These are phyloP conservation scores for Aspergillus bombycis DNA, from an alignment of 2,329 filamentous ascomycete species.

Conservation along the genomic window DNA sequence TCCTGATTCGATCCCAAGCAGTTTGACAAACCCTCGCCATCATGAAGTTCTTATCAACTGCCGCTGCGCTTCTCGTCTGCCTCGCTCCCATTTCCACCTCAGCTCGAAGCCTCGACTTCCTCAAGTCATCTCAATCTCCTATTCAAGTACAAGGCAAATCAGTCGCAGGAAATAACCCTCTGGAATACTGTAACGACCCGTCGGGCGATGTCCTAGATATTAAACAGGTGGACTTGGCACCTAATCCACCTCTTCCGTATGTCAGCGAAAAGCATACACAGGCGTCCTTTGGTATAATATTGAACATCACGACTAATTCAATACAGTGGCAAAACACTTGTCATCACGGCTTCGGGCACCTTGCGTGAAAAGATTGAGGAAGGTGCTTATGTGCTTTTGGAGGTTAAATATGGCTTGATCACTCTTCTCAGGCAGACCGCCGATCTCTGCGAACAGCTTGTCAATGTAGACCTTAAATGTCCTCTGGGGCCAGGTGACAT, in stretches of 20 bases:
- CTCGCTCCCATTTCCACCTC: slow-evolving; percentile 50
- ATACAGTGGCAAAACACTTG: slow-evolving; percentile 72
- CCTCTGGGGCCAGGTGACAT: slow-evolving; percentile 80
- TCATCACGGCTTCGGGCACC: slow-evolving; percentile 77
- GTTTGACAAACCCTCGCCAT: slow-evolving; percentile 9
- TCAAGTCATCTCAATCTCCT: slow-evolving; percentile 54
- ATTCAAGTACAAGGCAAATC: slow-evolving; percentile 57
- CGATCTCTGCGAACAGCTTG: slow-evolving; percentile 86
- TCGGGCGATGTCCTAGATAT: slow-evolving; percentile 73
- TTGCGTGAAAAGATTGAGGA: slow-evolving; percentile 72
- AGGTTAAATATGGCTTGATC: slow-evolving; percentile 94
- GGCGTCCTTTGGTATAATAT: background rate
- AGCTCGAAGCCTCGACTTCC: slow-evolving; percentile 50
- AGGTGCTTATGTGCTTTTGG: slow-evolving; percentile 78
- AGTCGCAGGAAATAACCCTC: slow-evolving; percentile 83
- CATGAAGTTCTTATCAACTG: slow-evolving; percentile 47
- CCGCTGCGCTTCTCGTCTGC: slow-evolving; percentile 45
- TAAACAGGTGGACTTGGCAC: slow-evolving; percentile 75
- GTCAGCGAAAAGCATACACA: slow-evolving; percentile 39
- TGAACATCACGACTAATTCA: slow-evolving; percentile 16
- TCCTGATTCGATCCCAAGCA: background rate
- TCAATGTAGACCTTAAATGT: slow-evolving; percentile 86
- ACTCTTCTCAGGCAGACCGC: slow-evolving; percentile 78
- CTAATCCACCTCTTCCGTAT: slow-evolving; percentile 87
- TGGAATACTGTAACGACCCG: slow-evolving; percentile 76